Evolutionary conservation across 139 green algal genomes (phyloP).

Genomic region (Micractinium sp.): DNA sequence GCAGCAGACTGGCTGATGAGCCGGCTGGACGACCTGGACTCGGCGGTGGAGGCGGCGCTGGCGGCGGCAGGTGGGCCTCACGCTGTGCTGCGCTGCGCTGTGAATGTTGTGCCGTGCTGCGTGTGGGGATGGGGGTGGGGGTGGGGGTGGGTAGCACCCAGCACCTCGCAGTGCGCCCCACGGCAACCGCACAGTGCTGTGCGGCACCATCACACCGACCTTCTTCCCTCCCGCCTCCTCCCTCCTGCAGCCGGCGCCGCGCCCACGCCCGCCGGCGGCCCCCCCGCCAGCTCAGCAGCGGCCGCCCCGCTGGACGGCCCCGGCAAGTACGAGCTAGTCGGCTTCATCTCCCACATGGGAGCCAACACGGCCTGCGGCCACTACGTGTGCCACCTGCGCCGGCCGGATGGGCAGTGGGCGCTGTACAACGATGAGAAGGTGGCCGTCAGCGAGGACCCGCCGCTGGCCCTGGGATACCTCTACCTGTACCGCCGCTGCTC

Average conservation of each 20-base stretch:
- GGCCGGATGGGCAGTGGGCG: constrained; percentile 76
- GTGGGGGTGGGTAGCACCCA: too few relatives aligned
- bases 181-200: neutral
- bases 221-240: neutral
- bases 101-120: neutral
- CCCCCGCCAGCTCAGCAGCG: neutral
- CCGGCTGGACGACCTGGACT: constrained; percentile 84
- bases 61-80: neutral
- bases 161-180: neutral
- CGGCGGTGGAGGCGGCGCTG: constrained; percentile 54
- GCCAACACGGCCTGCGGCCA: constrained; percentile 92
- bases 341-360: constrained; percentile 96
- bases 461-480: constrained; percentile 92
- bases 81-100: neutral
- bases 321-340: constrained; percentile 87
- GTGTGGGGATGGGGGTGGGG: too few relatives aligned
- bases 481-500: constrained; percentile 83
- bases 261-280: neutral
- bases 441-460: constrained; percentile 76
- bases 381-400: constrained; percentile 92
- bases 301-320: constrained; percentile 8
- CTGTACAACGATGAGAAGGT: constrained; percentile 99
- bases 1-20: constrained; percentile 96
- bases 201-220: neutral
- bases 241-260: neutral